Percentiles rank a stretch among this genome's conserved stretches.
These are phyloP conservation scores for Aspergillus novoparasiticus DNA, from an alignment of 2,329 filamentous ascomycete genomes.

Conservation along the genomic window DNA sequence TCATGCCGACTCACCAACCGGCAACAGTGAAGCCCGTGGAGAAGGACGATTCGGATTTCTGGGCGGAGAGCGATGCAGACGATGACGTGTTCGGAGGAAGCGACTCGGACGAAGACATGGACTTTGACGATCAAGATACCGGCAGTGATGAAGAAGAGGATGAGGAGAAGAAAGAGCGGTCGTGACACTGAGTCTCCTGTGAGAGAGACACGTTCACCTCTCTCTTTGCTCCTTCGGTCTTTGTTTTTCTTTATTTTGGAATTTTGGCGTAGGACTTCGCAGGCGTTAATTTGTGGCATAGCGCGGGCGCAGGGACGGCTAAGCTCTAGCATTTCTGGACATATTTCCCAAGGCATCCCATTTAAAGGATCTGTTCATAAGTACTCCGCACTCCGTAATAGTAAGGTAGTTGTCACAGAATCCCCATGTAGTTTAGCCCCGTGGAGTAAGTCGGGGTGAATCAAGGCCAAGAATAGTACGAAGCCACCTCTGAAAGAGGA, in stretches of 20 bases:
- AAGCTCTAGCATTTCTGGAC: neutral
- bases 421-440: neutral
- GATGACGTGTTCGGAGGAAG: conserved; percentile 79
- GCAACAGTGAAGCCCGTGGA: conserved; percentile 56
- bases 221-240: neutral
- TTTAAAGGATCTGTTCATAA: neutral
- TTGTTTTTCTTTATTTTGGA: neutral
- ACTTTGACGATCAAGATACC: conserved; percentile 48
- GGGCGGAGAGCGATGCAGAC: conserved; percentile 71
- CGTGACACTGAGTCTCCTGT: neutral
- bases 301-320: conserved; percentile 6
- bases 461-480: neutral
- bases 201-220: neutral
- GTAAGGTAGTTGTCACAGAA: neutral
- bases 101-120: conserved; percentile 58
- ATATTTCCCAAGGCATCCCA: neutral
- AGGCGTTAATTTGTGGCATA: conserved; percentile 9
- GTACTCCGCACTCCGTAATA: too few relatives aligned
- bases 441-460: neutral
- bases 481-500: neutral
- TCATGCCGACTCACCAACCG: conserved; percentile 76
- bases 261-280: conserved; percentile 10
- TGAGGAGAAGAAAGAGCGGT: conserved; percentile 3
- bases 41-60: conserved; percentile 75
- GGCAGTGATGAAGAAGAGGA: conserved; percentile 62